phyloP scores from a whole-genome alignment of 1,284 basidiomycete species.

The Boletus smithii region DNA sequence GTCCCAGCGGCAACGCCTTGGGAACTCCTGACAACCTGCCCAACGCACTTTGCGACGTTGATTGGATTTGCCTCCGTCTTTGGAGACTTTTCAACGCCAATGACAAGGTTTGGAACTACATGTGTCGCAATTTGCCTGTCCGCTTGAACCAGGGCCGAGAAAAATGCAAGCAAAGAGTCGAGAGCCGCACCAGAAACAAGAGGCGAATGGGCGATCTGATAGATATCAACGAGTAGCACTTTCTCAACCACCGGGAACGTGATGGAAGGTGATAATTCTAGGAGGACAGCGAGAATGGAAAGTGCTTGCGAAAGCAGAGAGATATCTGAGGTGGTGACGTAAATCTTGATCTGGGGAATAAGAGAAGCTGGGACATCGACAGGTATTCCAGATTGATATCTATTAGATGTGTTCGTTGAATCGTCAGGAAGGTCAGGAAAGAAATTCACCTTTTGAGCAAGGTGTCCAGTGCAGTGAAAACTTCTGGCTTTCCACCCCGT shows the following conservation, averaged over 20 bases:
- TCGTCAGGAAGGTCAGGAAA: slow-evolving; percentile 11
- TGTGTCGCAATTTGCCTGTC: slow-evolving; percentile 79
- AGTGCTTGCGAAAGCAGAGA: slow-evolving; percentile 76
- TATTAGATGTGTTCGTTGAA: slow-evolving; percentile 27
- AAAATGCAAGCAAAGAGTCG: slow-evolving; percentile 81
- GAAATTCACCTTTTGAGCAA: slow-evolving; percentile 61
- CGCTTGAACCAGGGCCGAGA: slow-evolving; percentile 74
- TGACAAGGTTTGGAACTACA: slow-evolving; percentile 68
- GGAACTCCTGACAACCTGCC: slow-evolving; percentile 70
- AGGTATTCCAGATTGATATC: slow-evolving; percentile 66
- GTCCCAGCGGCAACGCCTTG: slow-evolving; percentile 72
- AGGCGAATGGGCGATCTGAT: slow-evolving; percentile 73
- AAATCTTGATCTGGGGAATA: slow-evolving; percentile 70
- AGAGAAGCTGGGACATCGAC: slow-evolving; percentile 58
- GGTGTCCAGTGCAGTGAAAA: slow-evolving; percentile 77
- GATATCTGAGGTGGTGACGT: slow-evolving; percentile 72
- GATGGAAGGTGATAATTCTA: slow-evolving; percentile 61
- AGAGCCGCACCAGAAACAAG: slow-evolving; percentile 71
- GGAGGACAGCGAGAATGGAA: slow-evolving; percentile 64
- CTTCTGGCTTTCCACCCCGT: slow-evolving; percentile 72
- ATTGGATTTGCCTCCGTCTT: slow-evolving; percentile 53
- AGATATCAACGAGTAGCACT: slow-evolving; percentile 66
- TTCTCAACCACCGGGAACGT: slow-evolving; percentile 73
- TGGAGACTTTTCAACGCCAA: slow-evolving; percentile 54
- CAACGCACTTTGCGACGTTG: slow-evolving; percentile 83